These are phyloP conservation scores for Rosa multiflora DNA, from an alignment of 306 rosid genomes.

Conservation along the genomic window DNA sequence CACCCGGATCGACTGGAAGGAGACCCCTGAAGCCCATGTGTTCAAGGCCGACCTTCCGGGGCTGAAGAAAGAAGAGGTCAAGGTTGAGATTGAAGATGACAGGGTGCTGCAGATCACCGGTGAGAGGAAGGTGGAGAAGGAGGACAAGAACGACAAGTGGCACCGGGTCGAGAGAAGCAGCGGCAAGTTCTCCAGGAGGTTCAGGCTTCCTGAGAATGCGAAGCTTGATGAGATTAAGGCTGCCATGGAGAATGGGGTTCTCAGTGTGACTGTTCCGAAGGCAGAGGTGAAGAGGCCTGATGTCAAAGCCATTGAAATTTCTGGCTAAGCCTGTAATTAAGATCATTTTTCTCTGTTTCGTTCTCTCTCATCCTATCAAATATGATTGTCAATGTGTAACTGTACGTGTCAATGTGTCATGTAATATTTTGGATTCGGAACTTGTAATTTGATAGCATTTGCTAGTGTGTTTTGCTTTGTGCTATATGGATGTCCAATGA, in stretches of 20 bases:
- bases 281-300: background rate
- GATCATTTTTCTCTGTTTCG: background rate
- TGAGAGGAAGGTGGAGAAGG: background rate
- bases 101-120: background rate
- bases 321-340: background rate
- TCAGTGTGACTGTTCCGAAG: background rate
- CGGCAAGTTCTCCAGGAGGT: background rate
- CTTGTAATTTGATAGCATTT: background rate
- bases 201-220: background rate
- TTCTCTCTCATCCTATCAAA: background rate
- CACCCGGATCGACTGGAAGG: slow-evolving; percentile 17
- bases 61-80: background rate
- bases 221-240: background rate
- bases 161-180: slow-evolving; percentile 6
- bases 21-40: slow-evolving; percentile 19
- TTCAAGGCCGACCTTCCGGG: slow-evolving; percentile 5
- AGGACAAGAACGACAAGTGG: slow-evolving; percentile 5
- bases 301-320: background rate
- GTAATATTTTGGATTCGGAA: background rate
- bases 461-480: background rate
- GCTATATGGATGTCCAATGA: background rate
- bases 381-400: background rate
- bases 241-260: slow-evolving; percentile 8
- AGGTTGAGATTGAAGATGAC: background rate
- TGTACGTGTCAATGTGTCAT: background rate